A percentile compares a stretch with the other conserved stretches of the same genome.
phyloP scores from a whole-genome alignment of 176 grass and related monocot genomes.

The Ananas comosus region DNA sequence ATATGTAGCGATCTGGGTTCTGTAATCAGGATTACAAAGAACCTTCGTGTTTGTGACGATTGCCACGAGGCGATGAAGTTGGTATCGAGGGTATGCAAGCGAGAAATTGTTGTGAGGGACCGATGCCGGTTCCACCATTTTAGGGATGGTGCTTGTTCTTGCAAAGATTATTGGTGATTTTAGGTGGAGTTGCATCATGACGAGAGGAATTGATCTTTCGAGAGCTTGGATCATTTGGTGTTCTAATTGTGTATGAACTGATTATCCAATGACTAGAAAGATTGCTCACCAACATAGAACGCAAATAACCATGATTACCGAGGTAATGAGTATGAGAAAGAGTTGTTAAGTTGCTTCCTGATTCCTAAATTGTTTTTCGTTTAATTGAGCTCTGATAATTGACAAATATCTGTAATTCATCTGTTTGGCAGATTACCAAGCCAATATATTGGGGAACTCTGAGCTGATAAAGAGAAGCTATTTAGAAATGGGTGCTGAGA shows the following conservation, averaged over 20 bases:
- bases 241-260: neutral
- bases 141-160: neutral
- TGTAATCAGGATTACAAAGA: neutral
- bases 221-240: neutral
- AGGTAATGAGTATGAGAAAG: neutral
- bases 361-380: neutral
- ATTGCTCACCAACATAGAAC: too few species aligned
- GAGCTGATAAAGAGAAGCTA: neutral
- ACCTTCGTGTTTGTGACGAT: neutral
- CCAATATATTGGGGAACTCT: neutral
- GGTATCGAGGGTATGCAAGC: neutral
- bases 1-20: slow-evolving; percentile 5
- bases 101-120: neutral
- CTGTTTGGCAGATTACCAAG: neutral
- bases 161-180: slow-evolving; percentile 1
- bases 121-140: slow-evolving; percentile 1
- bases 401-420: neutral
- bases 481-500: neutral
- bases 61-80: neutral
- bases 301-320: neutral
- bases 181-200: neutral
- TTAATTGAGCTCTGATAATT: neutral
- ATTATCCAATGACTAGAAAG: neutral
- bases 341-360: too few species aligned
- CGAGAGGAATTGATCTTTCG: neutral